Evolutionary conservation across 768 basidiomycete genomes (phyloP).

Genomic region (Hericium alpestre): DNA sequence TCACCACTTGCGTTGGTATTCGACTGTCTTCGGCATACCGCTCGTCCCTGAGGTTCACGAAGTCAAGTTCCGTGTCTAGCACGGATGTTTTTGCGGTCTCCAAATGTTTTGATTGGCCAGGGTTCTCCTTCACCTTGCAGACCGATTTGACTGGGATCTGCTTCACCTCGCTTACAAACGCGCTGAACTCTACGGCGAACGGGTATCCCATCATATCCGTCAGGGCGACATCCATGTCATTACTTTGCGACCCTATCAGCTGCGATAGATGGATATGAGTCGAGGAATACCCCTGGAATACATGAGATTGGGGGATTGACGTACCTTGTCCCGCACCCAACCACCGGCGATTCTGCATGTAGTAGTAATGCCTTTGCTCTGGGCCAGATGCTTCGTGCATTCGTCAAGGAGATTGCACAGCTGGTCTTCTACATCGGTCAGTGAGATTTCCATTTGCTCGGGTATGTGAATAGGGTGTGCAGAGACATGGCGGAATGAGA

Average conservation of each 20-base stretch:
- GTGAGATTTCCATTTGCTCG: conserved; percentile 30
- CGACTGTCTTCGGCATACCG: conserved; percentile 81
- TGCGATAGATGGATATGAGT: conserved; percentile 18
- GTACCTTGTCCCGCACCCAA: conserved; percentile 97
- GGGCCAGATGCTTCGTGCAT: conserved; percentile 49
- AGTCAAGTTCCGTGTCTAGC: conserved; percentile 75
- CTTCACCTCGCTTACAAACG: conserved; percentile 44
- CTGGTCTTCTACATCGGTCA: conserved; percentile 57
- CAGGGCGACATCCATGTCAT: conserved; percentile 91
- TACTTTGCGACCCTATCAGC: conserved; percentile 73
- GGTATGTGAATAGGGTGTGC: conserved; percentile 21
- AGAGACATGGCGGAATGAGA: conserved; percentile 2
- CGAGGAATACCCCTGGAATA: neutral
- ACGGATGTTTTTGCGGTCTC: conserved; percentile 86
- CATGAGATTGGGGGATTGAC: conserved; percentile 8
- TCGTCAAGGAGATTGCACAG: conserved; percentile 75
- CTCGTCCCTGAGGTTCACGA: conserved; percentile 89
- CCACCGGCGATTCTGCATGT: conserved; percentile 91
- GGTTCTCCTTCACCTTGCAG: conserved; percentile 83
- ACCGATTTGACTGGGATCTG: conserved; percentile 48
- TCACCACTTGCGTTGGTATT: conserved; percentile 83
- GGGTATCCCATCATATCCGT: conserved; percentile 80
- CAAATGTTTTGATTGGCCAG: conserved; percentile 95
- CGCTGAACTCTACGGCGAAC: conserved; percentile 73
- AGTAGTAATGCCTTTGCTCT: conserved; percentile 41